A percentile compares a stretch with the other conserved stretches of the same genome.
phyloP scores from a whole-genome alignment of 352 stramenopile species.

The Phytophthora fragariae region DNA sequence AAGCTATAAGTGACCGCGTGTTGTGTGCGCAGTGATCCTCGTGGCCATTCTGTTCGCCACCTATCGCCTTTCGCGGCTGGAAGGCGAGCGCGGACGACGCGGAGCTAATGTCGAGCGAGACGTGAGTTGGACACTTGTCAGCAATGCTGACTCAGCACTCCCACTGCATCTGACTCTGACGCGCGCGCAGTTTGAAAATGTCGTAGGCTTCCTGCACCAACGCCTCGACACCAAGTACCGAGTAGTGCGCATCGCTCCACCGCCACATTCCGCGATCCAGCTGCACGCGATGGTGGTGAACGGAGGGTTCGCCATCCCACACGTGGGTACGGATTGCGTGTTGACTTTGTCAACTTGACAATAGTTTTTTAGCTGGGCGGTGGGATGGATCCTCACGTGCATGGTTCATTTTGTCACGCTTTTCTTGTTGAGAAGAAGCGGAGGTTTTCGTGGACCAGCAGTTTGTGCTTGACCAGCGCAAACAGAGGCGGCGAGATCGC shows the following conservation, averaged over 20 bases:
- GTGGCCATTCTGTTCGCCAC: conserved; percentile 64
- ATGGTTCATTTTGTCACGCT: background rate
- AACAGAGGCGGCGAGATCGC: conserved; percentile 23
- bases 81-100: conserved; percentile 47
- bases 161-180: conserved; percentile 14
- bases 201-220: conserved; percentile 47
- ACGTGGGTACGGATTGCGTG: conserved; percentile 49
- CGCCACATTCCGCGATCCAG: conserved; percentile 21
- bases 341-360: no score
- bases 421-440: conserved; percentile 40
- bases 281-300: conserved; percentile 68
- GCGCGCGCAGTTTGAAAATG: conserved; percentile 56
- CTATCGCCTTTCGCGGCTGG: conserved; percentile 67
- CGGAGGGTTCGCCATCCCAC: conserved; percentile 52
- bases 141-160: background rate
- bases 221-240: conserved; percentile 62
- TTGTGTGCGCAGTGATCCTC: conserved; percentile 52
- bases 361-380: background rate
- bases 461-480: conserved; percentile 32
- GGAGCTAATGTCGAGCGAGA: conserved; percentile 47
- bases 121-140: conserved; percentile 21
- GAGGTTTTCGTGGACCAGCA: conserved; percentile 61
- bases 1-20: background rate
- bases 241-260: conserved; percentile 50
- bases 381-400: background rate